phyloP scores from a whole-genome alignment of 2,329 filamentous ascomycete genomes.

The Monosporascus cannonballus region DNA sequence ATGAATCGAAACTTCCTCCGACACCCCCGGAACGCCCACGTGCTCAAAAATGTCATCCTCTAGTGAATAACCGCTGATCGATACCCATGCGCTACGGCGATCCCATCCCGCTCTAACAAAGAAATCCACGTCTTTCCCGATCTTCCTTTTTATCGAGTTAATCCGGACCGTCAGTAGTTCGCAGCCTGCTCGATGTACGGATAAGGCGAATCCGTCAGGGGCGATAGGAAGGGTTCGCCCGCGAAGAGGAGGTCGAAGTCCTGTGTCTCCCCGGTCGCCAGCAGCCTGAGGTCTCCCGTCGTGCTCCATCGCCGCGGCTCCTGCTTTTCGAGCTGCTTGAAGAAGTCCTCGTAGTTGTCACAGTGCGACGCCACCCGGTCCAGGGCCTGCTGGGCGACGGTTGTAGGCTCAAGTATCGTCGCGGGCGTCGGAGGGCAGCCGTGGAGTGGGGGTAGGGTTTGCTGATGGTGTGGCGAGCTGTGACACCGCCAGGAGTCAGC shows the following conservation, averaged over 20 bases:
- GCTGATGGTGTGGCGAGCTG: slow-evolving; percentile 5
- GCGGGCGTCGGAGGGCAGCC: slow-evolving; percentile 12
- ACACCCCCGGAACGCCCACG: too few relatives aligned
- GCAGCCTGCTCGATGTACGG: not conserved
- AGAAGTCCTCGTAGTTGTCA: slow-evolving; percentile 11
- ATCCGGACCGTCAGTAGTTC: too few relatives aligned
- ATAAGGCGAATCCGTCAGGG: slow-evolving; percentile 7
- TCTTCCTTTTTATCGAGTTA: too few relatives aligned
- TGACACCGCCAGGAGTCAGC: slow-evolving; percentile 15
- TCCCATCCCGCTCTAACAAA: too few relatives aligned
- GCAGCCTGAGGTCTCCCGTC: slow-evolving; percentile 20
- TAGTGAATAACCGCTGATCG: too few relatives aligned
- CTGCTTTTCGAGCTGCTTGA: slow-evolving; percentile 14
- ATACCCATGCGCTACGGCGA: too few relatives aligned
- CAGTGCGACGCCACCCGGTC: slow-evolving; percentile 5
- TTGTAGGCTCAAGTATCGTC: slow-evolving; percentile 6
- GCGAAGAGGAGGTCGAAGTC: slow-evolving; percentile 16
- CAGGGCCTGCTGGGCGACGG: slow-evolving; percentile 6
- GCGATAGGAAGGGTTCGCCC: not conserved
- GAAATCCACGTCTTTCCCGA: too few relatives aligned
- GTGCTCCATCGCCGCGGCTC: slow-evolving; percentile 16
- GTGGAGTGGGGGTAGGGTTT: slow-evolving; percentile 6
- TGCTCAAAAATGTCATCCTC: too few relatives aligned
- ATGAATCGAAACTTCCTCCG: too few relatives aligned
- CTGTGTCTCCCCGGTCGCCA: slow-evolving; percentile 20